Evolutionary conservation across 192 early-diverging fungal genomes (phyloP), one percentile per base, ranked within the genome.

Genomic region (Ramicandelaber brevisporus): DNA sequence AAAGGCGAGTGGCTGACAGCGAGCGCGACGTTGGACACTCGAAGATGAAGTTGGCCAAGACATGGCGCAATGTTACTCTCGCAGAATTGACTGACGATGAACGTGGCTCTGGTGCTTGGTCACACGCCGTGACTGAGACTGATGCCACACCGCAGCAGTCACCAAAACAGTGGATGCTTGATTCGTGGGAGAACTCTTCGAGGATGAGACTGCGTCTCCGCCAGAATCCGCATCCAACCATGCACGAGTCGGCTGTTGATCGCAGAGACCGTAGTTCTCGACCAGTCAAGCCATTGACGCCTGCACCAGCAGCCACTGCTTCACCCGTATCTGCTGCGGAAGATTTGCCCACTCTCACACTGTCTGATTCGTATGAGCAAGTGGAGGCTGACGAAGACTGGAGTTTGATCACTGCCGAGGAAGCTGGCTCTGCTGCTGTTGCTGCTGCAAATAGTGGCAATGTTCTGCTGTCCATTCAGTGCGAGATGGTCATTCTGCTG

Each of bases 401-500:
- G 48, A 51, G 11, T 12, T 13, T 51, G 24, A 36, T 51, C 5
- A 51, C 43, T n/a, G 23, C 48, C 1, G 48, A 51, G 27, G 48
- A 53, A 7, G 17, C 46, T 5, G 21, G 33, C 14, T 36, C 43
- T 15, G 33, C 43, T 10, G 19, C 38, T 16, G 32, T 40, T 1
- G 21, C 38, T 5, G 6, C 29, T 9, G 20, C 41, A n/a, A n/a
- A n/a, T n/a, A n/a, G n/a, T n/a, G n/a, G n/a, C n/a, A n/a, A n/a
- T n/a, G n/a, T n/a, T n/a, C n/a, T n/a, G n/a, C n/a, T n/a, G n/a
- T n/a, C n/a, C n/a, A n/a, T n/a, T n/a, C n/a, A n/a, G n/a, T n/a
- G n/a, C n/a, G n/a, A n/a, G n/a, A n/a, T n/a, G n/a, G n/a, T n/a
- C n/a, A n/a, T n/a, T n/a, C n/a, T n/a, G n/a, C n/a, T n/a, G n/a